Evolutionary conservation across 2,329 filamentous ascomycete species (phyloP).

Genomic region (Epichloe aotearoae): DNA sequence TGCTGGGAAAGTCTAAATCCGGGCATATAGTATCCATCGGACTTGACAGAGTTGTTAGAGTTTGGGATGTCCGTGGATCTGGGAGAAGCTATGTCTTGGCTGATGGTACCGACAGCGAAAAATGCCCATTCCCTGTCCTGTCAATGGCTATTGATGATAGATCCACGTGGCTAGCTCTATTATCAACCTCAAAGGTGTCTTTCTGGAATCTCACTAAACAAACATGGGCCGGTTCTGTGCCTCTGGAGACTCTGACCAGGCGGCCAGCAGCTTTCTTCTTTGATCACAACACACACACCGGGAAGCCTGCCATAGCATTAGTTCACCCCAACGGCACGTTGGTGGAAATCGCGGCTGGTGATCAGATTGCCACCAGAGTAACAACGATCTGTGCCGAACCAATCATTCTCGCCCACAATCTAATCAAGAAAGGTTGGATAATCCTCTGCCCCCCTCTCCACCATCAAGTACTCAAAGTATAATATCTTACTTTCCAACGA

Average conservation of each 20-base stretch:
- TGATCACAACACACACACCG: constrained; percentile 23
- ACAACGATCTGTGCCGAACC: constrained; percentile 38
- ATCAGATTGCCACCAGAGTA: constrained; percentile 26
- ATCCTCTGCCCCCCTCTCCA: neutral
- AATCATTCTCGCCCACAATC: constrained; percentile 34
- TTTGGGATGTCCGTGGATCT: constrained; percentile 47
- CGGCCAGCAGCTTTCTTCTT: constrained; percentile 54
- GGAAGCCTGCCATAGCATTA: constrained; percentile 39
- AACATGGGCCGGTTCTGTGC: constrained; percentile 40
- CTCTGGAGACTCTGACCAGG: constrained; percentile 38
- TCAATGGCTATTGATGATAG: constrained; percentile 51
- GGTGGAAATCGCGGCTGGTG: constrained; percentile 35
- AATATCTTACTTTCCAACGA: neutral
- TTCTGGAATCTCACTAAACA: constrained; percentile 50
- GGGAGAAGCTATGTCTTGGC: constrained; percentile 27
- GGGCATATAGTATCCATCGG: constrained; percentile 57
- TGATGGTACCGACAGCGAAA: constrained; percentile 26
- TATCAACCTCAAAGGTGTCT: constrained; percentile 39
- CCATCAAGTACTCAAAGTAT: neutral
- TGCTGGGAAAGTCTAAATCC: constrained; percentile 46
- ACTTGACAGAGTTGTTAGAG: constrained; percentile 53
- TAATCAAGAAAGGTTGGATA: constrained; percentile 30
- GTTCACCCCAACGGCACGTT: constrained; percentile 52
- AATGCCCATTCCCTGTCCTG: constrained; percentile 40
- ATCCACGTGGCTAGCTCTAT: constrained; percentile 52